Evolutionary conservation across 2,329 filamentous ascomycete species (phyloP), one percentile per base, ranked within the genome.

Genomic region (Microsporum audouinii): DNA sequence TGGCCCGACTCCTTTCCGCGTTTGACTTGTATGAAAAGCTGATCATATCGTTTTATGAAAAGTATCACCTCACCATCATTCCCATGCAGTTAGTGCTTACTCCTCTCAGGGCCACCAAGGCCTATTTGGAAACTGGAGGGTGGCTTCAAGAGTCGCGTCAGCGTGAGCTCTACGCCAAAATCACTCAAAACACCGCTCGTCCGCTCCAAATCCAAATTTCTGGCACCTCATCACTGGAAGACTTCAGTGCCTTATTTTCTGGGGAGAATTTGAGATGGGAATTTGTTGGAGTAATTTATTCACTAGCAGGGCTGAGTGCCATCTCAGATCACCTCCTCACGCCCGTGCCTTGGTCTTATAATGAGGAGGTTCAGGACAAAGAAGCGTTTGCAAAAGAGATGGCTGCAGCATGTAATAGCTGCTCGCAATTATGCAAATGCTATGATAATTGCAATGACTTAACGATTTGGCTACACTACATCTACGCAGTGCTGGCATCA

Each of bases 191-290:
- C 43, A 72, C 70, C 0, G 60, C 65, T 1, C 63, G 66, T 14
- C 55, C 45, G 14, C 65, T 72, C 5, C 58, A 65, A 2, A 58
- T 71, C 5, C 58, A 65, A 2, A 58, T 71, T 14, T 63, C 69
- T 0, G 17, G 65, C 2, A 64, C 62, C 1, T 66, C 70, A 39
- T 71, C 39, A n/a, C 39, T 72, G 1, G 62, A 65, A 12, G 69
- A 73, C 7, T 77, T 78, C 51, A 70, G 75, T 61, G 67, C 67
- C 14, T 61, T 75, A 1, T 76, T 71, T 60, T 60, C 63, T 2
- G 66, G 64, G 2, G 59, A 60, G 8, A 66, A 66, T 39, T 59
- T 67, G 12, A 62, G 67, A 45, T 68, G 66, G 66, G 67, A 69
- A 47, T 67, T 65, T 47, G 61, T 69, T 36, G 67, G 66, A n/a